phyloP scores from a whole-genome alignment of 192 early-diverging fungal genomes.

The Phlyctochytrium arcticum region DNA sequence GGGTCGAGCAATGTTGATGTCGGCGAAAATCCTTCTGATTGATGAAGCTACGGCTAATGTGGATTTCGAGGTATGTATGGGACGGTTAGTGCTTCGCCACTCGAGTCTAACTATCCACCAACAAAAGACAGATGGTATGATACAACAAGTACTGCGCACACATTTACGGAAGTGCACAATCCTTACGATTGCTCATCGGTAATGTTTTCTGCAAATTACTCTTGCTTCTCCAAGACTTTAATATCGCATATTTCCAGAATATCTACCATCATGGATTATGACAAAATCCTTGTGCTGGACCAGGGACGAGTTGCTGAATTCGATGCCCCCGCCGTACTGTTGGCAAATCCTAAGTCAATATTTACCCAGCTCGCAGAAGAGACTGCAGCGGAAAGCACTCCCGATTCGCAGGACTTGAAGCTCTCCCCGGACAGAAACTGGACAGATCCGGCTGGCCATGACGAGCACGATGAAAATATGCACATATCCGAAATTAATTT shows the following conservation, averaged over 20 bases:
- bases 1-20: slow-evolving; percentile 42
- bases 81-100: not conserved
- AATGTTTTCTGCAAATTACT: no score
- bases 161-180: slow-evolving; percentile 28
- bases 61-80: not conserved
- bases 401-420: no score
- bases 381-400: not conserved
- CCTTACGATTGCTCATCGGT: slow-evolving; percentile 20
- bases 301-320: slow-evolving; percentile 75
- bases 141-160: slow-evolving; percentile 61
- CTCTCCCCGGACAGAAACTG: no score
- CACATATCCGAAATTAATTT: no score
- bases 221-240: no score
- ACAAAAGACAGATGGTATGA: slow-evolving; percentile 65
- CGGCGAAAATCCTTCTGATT: slow-evolving; percentile 44
- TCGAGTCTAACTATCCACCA: no score
- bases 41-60: slow-evolving; percentile 38
- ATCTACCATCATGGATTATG: slow-evolving; percentile 34
- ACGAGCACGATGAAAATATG: no score
- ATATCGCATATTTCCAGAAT: no score
- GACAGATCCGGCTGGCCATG: no score
- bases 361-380: not conserved
- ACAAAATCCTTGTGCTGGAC: slow-evolving; percentile 54
- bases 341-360: slow-evolving; percentile 26
- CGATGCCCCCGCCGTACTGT: slow-evolving; percentile 67